A percentile compares a stretch with the other conserved stretches of the same genome.
Evolutionary conservation across 306 rosid species (phyloP).

Genomic region (Vicia villosa): DNA sequence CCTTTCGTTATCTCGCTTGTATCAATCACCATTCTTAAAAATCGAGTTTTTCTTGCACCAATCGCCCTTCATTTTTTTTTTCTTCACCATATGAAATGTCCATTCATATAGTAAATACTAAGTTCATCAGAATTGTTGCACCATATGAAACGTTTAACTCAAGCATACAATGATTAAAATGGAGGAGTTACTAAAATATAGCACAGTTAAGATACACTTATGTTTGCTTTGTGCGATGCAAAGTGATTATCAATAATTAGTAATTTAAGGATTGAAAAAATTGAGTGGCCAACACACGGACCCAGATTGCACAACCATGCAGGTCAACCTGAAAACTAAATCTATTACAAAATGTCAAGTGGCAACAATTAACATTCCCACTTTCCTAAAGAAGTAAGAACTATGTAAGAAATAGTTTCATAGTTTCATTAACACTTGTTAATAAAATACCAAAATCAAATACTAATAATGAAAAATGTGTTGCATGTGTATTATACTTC

Average conservation of each 20-base stretch:
- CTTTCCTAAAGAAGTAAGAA: constrained; percentile 80
- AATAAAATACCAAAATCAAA: constrained; percentile 14
- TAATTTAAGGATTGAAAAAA: constrained; percentile 25
- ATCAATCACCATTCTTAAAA: no score
- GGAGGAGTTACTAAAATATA: neutral
- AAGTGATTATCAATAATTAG: constrained; percentile 5
- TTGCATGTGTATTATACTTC: constrained; percentile 11
- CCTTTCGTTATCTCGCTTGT: no score
- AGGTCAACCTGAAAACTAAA: constrained; percentile 38
- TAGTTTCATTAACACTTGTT: constrained; percentile 12
- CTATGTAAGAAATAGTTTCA: constrained; percentile 36
- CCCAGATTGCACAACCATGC: constrained; percentile 53
- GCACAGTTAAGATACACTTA: constrained; percentile 30
- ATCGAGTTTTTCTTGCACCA: no score
- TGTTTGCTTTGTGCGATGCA: constrained; percentile 47
- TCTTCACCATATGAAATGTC: no score
- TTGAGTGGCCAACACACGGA: constrained; percentile 74
- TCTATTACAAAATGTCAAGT: constrained; percentile 35
- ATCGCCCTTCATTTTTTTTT: no score
- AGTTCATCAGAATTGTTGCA: neutral
- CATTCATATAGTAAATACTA: neutral
- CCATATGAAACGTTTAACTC: constrained; percentile 11
- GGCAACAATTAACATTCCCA: constrained; percentile 52
- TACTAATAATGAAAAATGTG: constrained; percentile 38
- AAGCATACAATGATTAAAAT: constrained; percentile 25